phyloP scores from a whole-genome alignment of 441 rosid genomes.

The Populus hybrid region DNA sequence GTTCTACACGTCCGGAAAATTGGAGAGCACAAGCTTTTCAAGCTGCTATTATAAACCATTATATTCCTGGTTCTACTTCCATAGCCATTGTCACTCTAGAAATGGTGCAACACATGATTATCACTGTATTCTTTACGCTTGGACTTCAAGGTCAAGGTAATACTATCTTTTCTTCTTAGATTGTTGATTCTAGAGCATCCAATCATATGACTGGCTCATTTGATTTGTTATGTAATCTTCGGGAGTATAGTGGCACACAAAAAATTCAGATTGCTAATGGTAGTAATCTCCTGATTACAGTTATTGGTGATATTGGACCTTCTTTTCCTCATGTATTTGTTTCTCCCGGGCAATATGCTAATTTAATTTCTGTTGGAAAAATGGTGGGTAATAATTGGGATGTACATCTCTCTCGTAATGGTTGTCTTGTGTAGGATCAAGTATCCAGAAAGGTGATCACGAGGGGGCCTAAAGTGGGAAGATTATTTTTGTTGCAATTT shows the following conservation, averaged over 20 bases:
- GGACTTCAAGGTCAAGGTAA: too few relatives aligned
- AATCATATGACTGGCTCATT: too few relatives aligned
- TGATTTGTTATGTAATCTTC: too few relatives aligned
- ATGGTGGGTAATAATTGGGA: too few relatives aligned
- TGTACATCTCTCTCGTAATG: background rate
- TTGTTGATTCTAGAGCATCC: too few relatives aligned
- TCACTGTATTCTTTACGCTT: background rate
- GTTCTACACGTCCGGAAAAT: background rate
- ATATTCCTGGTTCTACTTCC: background rate
- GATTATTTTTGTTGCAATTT: conserved; percentile 5
- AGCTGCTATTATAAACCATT: background rate
- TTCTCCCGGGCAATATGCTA: background rate
- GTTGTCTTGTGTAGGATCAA: background rate
- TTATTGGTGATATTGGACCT: background rate
- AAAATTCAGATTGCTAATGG: too few relatives aligned
- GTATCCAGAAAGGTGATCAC: background rate
- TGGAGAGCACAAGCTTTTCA: background rate
- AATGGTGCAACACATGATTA: background rate
- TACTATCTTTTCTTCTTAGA: too few relatives aligned
- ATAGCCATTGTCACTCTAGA: background rate
- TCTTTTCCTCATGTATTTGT: background rate
- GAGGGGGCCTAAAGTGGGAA: background rate
- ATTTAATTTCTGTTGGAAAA: too few relatives aligned
- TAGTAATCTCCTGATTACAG: background rate
- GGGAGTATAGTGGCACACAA: too few relatives aligned